A percentile compares a stretch with the other conserved stretches of the same genome.
These are phyloP conservation scores for Saturnispora hagleri DNA, from an alignment of 805 yeast species.

Conservation along the genomic window DNA sequence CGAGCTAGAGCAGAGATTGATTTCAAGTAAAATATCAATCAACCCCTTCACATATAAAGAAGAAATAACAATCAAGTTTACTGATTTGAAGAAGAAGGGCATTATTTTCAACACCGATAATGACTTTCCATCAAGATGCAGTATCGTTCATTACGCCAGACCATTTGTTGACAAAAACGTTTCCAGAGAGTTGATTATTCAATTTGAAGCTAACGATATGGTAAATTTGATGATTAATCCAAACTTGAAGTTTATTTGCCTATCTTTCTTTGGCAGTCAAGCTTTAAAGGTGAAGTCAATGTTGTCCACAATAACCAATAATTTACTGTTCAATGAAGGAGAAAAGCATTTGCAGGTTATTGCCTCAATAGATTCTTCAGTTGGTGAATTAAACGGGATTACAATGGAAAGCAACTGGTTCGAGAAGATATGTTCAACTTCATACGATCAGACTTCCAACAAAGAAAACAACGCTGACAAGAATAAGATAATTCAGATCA, in stretches of 20 bases:
- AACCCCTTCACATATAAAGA: conserved; percentile 45
- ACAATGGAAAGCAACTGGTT: conserved; percentile 26
- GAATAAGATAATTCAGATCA: conserved; percentile 30
- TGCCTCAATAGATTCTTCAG: conserved; percentile 15
- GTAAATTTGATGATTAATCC: conserved; percentile 27
- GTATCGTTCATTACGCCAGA: conserved; percentile 32
- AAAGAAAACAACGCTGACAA: conserved; percentile 22
- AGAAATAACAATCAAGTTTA: conserved; percentile 47
- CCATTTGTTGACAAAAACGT: conserved; percentile 34
- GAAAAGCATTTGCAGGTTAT: conserved; percentile 17
- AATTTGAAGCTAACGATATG: conserved; percentile 27
- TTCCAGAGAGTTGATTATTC: conserved; percentile 33
- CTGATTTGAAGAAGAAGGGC: conserved; percentile 37
- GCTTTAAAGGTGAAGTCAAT: conserved; percentile 19
- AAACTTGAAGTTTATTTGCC: conserved; percentile 22
- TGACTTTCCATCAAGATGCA: conserved; percentile 12
- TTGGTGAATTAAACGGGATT: conserved; percentile 20
- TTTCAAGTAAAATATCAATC: conserved; percentile 39
- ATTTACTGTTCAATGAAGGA: conserved; percentile 20
- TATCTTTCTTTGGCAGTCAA: conserved; percentile 18
- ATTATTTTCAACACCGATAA: conserved; percentile 14
- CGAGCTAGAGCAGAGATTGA: conserved; percentile 61
- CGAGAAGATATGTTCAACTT: conserved; percentile 7
- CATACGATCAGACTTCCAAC: neutral
- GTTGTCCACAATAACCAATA: conserved; percentile 18